Evolutionary conservation across 352 stramenopile genomes (phyloP).

Genomic region (Phytopythium cucurbitacearum): DNA sequence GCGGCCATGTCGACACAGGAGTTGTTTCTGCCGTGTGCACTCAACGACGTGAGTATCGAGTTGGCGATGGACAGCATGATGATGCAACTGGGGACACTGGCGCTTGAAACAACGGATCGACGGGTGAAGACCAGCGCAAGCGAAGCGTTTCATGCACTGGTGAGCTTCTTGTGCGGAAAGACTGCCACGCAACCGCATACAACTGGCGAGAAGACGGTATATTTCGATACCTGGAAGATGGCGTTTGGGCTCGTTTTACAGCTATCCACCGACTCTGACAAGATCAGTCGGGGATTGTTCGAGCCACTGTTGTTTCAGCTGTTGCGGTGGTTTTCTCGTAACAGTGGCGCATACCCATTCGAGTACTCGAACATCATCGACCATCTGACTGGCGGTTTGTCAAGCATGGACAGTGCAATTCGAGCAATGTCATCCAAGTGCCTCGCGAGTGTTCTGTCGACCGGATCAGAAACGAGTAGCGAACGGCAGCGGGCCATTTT

Average conservation of each 20-base stretch:
- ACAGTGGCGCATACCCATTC: slow-evolving; percentile 53
- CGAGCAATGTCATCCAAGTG: slow-evolving; percentile 60
- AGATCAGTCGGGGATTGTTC: slow-evolving; percentile 67
- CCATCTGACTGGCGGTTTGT: slow-evolving; percentile 48
- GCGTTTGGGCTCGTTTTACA: slow-evolving; percentile 47
- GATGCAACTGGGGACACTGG: slow-evolving; percentile 42
- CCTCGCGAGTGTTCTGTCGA: slow-evolving; percentile 49
- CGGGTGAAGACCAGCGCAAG: slow-evolving; percentile 53
- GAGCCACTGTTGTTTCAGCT: slow-evolving; percentile 72
- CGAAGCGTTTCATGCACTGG: slow-evolving; percentile 67
- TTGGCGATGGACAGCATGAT: slow-evolving; percentile 49
- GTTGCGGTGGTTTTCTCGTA: slow-evolving; percentile 58
- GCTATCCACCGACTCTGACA: slow-evolving; percentile 65
- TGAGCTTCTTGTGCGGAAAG: slow-evolving; percentile 67
- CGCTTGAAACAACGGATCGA: slow-evolving; percentile 45
- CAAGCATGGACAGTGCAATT: slow-evolving; percentile 38
- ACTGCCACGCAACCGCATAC: slow-evolving; percentile 61
- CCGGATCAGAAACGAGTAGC: slow-evolving; percentile 30
- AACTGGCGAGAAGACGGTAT: slow-evolving; percentile 55
- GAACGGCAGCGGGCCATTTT: slow-evolving; percentile 29
- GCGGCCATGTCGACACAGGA: slow-evolving; percentile 18
- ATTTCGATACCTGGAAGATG: slow-evolving; percentile 49
- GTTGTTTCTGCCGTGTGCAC: slow-evolving; percentile 37
- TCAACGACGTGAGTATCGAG: slow-evolving; percentile 34
- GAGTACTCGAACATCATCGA: slow-evolving; percentile 66